Conservation (phyloP, 768 basidiomycete genomes). For the Mycena indigotica region DNA sequence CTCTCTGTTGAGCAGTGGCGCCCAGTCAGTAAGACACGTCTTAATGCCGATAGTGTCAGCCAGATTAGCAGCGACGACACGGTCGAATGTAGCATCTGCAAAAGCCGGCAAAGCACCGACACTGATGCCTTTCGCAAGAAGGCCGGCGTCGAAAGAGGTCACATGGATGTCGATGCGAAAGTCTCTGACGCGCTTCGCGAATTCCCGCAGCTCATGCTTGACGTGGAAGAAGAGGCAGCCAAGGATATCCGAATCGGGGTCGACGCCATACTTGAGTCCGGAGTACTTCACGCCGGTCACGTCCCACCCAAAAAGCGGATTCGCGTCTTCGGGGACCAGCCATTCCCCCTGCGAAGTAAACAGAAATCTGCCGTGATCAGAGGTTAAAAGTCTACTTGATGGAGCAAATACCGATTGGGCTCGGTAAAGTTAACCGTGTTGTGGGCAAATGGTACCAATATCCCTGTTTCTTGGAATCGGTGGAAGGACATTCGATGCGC, state of each 20-base stretch:
- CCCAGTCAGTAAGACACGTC: slow-evolving; percentile 32
- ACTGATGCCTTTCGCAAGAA: slow-evolving; percentile 33
- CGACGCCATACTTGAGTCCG: slow-evolving; percentile 32
- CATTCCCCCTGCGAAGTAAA: slow-evolving; percentile 41
- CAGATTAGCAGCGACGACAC: slow-evolving; percentile 33
- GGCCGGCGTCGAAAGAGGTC: slow-evolving; percentile 35
- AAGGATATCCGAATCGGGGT: slow-evolving; percentile 30
- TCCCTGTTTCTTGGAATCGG: slow-evolving; percentile 30
- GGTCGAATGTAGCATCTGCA: slow-evolving; percentile 30
- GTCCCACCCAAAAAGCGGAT: slow-evolving; percentile 47
- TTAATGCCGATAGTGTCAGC: slow-evolving; percentile 27
- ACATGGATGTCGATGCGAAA: slow-evolving; percentile 31
- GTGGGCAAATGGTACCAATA: slow-evolving; percentile 33
- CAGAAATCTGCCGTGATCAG: slow-evolving; percentile 30
- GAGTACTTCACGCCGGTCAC: slow-evolving; percentile 33
- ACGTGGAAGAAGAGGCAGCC: slow-evolving; percentile 39
- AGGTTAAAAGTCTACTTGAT: not conserved
- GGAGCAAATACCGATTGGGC: slow-evolving; percentile 31
- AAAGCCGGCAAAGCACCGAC: slow-evolving; percentile 28
- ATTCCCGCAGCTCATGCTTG: slow-evolving; percentile 32
- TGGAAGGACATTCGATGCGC: slow-evolving; percentile 36
- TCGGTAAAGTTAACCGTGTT: slow-evolving; percentile 30
- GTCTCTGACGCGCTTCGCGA: slow-evolving; percentile 32
- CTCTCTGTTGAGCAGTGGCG: slow-evolving; percentile 29
- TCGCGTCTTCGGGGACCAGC: slow-evolving; percentile 40